Evolutionary conservation across 306 rosid species (phyloP).

Genomic region (Malus sieversii): DNA sequence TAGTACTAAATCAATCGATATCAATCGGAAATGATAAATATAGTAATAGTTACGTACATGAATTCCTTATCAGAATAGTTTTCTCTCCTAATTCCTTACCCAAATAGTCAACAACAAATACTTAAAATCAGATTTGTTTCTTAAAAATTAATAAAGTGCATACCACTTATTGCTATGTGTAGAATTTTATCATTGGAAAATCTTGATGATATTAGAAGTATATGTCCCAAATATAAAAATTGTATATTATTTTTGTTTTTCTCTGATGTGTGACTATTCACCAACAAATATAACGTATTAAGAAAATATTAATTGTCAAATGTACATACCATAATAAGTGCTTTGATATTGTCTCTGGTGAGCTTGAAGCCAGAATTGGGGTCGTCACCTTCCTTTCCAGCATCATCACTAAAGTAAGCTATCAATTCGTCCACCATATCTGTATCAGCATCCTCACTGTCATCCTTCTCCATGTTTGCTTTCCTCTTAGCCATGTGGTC

Average conservation of each 20-base stretch:
- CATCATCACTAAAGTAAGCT: slow-evolving; percentile 9
- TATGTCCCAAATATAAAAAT: neutral
- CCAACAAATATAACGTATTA: no score
- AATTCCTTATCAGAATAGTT: neutral
- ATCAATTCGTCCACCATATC: slow-evolving; percentile 32
- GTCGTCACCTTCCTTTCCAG: slow-evolving; percentile 5
- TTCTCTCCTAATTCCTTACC: neutral
- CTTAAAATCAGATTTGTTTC: neutral
- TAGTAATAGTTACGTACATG: neutral
- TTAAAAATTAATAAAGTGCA: neutral
- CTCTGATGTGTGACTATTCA: no score
- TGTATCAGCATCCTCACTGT: neutral
- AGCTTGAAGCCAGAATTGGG: slow-evolving; percentile 9
- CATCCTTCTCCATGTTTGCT: neutral
- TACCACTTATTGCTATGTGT: no score
- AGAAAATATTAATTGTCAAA: no score
- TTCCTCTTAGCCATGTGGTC: slow-evolving; percentile 19
- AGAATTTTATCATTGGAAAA: no score
- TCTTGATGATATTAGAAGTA: no score
- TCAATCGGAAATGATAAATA: neutral
- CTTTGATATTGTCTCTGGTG: slow-evolving; percentile 27
- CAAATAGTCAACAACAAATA: neutral
- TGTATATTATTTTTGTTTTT: no score
- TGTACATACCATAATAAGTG: slow-evolving; percentile 20
- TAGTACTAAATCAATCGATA: neutral